Percentiles rank a stretch among this genome's conserved stretches.
These are phyloP conservation scores for Kandelia obovata DNA, from an alignment of 345 rosid genomes.

Conservation along the genomic window DNA sequence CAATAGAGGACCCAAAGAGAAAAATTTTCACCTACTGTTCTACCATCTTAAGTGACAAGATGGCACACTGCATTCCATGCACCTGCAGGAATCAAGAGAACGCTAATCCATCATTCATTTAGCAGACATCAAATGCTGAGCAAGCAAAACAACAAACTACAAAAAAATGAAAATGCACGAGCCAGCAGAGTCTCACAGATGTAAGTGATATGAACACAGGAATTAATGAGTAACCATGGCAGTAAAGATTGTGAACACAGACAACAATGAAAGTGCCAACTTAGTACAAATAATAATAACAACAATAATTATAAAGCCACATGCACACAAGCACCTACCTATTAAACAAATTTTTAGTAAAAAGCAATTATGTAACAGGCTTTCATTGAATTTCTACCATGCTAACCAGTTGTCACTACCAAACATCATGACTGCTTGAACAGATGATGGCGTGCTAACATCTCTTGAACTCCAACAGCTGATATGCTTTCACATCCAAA, in stretches of 20 bases:
- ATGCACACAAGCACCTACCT: too few species aligned
- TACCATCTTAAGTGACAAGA: slow-evolving; percentile 33
- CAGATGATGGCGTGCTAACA: slow-evolving; percentile 65
- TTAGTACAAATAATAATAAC: too few species aligned
- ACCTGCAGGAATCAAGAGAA: slow-evolving; percentile 38
- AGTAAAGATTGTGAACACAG: not conserved
- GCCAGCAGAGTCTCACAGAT: too few species aligned
- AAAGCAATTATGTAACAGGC: too few species aligned
- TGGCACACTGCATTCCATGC: slow-evolving; percentile 24
- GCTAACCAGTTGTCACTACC: slow-evolving; percentile 38
- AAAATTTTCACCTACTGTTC: slow-evolving; percentile 41
- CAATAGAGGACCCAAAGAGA: slow-evolving; percentile 16
- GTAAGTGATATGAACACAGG: too few species aligned
- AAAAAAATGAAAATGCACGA: too few species aligned
- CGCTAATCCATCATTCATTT: slow-evolving; percentile 4
- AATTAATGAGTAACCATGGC: too few species aligned
- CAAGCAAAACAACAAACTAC: not conserved
- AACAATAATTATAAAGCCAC: too few species aligned
- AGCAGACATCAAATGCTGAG: not conserved
- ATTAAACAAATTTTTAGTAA: too few species aligned
- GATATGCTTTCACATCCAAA: slow-evolving; percentile 88
- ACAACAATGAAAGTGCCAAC: not conserved
- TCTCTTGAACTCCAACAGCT: slow-evolving; percentile 67
- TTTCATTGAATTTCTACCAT: not conserved
- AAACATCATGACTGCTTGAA: slow-evolving; percentile 52